Evolutionary conservation across 2,329 filamentous ascomycete genomes (phyloP).

Genomic region (Helminthosporium solani): DNA sequence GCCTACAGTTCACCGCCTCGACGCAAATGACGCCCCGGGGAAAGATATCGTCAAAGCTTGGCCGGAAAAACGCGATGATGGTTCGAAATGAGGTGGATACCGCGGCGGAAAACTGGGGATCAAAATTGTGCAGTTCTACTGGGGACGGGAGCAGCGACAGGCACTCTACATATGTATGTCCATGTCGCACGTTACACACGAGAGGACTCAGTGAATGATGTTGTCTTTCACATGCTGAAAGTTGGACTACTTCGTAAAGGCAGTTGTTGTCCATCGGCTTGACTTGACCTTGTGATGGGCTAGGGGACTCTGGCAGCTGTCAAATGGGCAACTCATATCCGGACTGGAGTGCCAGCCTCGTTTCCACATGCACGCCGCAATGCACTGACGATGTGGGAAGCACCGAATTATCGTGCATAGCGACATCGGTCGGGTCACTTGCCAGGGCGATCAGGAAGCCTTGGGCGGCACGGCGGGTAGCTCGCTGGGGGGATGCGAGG

Average conservation of each 20-base stretch:
- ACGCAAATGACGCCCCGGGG: conserved; percentile 7
- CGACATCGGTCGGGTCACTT: conserved; percentile 31
- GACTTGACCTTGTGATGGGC: conserved; percentile 30
- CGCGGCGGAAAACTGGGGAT: conserved; percentile 9
- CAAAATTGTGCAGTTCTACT: not conserved
- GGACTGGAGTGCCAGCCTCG: conserved; percentile 32
- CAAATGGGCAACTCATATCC: conserved; percentile 19
- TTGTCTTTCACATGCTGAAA: conserved; percentile 31
- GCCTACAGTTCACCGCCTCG: conserved; percentile 24
- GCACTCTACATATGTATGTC: conserved; percentile 24
- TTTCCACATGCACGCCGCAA: conserved; percentile 19
- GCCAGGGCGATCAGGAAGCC: not conserved
- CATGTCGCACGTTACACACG: conserved; percentile 1
- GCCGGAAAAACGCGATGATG: conserved; percentile 5
- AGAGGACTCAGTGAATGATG: conserved; percentile 20
- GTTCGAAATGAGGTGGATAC: conserved; percentile 9
- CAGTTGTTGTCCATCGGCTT: conserved; percentile 17
- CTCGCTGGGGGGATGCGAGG: too few relatives aligned
- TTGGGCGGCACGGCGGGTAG: too few relatives aligned
- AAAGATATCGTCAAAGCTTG: conserved; percentile 11
- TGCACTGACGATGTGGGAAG: conserved; percentile 25
- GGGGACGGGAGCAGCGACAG: conserved; percentile 16
- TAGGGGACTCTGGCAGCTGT: conserved; percentile 8
- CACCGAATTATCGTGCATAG: conserved; percentile 29
- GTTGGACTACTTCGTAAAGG: conserved; percentile 1